These are phyloP conservation scores for Casuarina cunninghamiana DNA, from an alignment of 306 rosid species.

Conservation along the genomic window DNA sequence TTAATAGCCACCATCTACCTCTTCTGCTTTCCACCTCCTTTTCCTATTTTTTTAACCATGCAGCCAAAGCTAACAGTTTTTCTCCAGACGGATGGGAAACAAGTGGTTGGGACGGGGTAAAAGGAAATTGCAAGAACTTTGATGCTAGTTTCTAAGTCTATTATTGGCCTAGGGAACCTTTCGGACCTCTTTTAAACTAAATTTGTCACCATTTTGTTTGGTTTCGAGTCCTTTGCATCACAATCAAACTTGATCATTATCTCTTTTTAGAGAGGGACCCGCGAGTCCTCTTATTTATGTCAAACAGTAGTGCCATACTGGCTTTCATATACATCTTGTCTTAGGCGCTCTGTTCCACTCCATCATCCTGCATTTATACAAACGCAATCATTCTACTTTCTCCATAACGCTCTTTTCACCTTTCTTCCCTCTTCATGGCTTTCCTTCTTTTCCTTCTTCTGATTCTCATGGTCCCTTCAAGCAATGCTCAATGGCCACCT, in stretches of 20 bases:
- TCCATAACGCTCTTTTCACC: constrained; percentile 16
- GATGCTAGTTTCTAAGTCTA: not conserved
- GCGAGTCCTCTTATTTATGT: constrained; percentile 45
- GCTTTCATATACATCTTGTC: constrained; percentile 27
- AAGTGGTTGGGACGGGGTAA: constrained; percentile 9
- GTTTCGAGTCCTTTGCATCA: not conserved
- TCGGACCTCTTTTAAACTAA: not conserved
- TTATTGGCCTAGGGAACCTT: not conserved
- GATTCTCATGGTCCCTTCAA: constrained; percentile 40
- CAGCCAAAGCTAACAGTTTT: constrained; percentile 10
- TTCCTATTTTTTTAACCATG: constrained; percentile 30
- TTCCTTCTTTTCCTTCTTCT: constrained; percentile 40
- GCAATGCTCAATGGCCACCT: constrained; percentile 76
- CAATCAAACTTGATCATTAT: constrained; percentile 23
- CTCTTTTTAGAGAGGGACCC: constrained; percentile 34
- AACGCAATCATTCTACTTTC: constrained; percentile 39
- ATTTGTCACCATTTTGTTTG: constrained; percentile 2
- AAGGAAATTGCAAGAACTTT: not conserved
- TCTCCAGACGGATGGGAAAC: constrained; percentile 11
- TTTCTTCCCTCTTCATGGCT: constrained; percentile 46
- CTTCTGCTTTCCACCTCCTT: constrained; percentile 36
- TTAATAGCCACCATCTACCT: constrained; percentile 46
- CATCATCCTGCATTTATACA: constrained; percentile 52
- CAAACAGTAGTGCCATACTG: constrained; percentile 43
- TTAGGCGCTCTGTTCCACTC: constrained; percentile 37